These are phyloP conservation scores for Elsinoe australis DNA, from an alignment of 2,329 filamentous ascomycete genomes.

Conservation along the genomic window DNA sequence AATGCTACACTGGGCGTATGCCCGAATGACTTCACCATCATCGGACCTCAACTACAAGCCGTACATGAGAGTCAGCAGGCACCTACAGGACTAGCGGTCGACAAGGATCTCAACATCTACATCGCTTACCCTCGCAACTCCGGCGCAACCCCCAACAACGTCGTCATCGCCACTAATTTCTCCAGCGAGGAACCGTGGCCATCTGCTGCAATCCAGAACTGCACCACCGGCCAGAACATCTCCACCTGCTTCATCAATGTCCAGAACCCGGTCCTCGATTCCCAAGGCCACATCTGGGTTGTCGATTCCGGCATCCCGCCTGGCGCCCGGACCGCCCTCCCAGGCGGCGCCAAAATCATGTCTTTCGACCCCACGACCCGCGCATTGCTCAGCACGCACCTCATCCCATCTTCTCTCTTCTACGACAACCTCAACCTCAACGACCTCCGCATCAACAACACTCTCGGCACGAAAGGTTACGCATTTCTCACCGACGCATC, in stretches of 20 bases:
- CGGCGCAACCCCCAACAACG: slow-evolving; percentile 33
- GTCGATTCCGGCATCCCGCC: slow-evolving; percentile 37
- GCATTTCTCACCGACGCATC: slow-evolving; percentile 39
- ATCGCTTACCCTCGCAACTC: slow-evolving; percentile 38
- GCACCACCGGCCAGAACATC: slow-evolving; percentile 32
- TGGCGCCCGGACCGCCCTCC: slow-evolving; percentile 26
- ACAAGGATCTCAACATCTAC: slow-evolving; percentile 33
- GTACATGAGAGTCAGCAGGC: slow-evolving; percentile 34
- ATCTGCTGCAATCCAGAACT: slow-evolving; percentile 36
- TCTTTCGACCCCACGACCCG: slow-evolving; percentile 33
- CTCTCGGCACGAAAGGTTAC: slow-evolving; percentile 34
- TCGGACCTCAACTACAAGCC: slow-evolving; percentile 31
- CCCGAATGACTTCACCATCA: slow-evolving; percentile 33
- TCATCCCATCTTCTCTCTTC: slow-evolving; percentile 32
- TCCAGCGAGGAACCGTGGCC: slow-evolving; percentile 36
- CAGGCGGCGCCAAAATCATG: slow-evolving; percentile 38
- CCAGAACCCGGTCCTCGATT: slow-evolving; percentile 39
- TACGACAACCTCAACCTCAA: slow-evolving; percentile 35
- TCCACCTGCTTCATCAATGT: slow-evolving; percentile 41
- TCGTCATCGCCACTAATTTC: slow-evolving; percentile 35
- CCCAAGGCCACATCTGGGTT: slow-evolving; percentile 34
- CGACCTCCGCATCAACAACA: slow-evolving; percentile 39
- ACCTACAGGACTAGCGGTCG: slow-evolving; percentile 36
- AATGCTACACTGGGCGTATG: slow-evolving; percentile 21
- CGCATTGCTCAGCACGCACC: slow-evolving; percentile 32